Evolutionary conservation across 805 yeast species (phyloP).

Genomic region (Komagataella pastoris): DNA sequence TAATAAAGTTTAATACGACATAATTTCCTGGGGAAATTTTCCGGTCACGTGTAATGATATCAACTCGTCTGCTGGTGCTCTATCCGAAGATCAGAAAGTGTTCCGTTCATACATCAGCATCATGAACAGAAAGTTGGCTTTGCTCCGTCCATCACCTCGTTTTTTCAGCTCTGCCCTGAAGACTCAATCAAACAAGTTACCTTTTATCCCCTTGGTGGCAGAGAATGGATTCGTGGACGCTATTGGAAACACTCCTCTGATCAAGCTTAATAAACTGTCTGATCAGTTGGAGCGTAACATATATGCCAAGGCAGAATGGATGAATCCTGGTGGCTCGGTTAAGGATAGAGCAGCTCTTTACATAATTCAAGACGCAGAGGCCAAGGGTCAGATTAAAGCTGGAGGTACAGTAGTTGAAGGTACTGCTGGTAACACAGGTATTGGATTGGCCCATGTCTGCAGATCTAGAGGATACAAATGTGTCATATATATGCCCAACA

Average conservation of each 20-base stretch:
- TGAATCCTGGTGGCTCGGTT: conserved; percentile 91
- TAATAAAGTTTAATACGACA: not conserved
- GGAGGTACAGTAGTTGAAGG: conserved; percentile 90
- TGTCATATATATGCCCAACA: conserved; percentile 84
- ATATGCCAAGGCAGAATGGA: conserved; percentile 83
- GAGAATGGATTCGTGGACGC: conserved; percentile 66
- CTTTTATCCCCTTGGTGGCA: conserved; percentile 54
- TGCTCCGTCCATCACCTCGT: not conserved
- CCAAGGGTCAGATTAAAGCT: conserved; percentile 43
- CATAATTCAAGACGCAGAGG: conserved; percentile 69
- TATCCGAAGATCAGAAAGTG: not conserved
- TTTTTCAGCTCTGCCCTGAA: not conserved
- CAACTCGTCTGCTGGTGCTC: not conserved
- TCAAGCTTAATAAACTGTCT: conserved; percentile 45
- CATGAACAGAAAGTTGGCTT: not conserved
- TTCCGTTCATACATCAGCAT: not conserved
- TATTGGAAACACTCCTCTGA: conserved; percentile 86
- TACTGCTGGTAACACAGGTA: conserved; percentile 94
- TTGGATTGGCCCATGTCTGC: conserved; percentile 74
- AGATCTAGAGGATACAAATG: conserved; percentile 75
- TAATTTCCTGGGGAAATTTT: not conserved
- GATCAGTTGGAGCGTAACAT: conserved; percentile 55
- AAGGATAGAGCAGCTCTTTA: conserved; percentile 83
- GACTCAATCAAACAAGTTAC: conserved; percentile 10
- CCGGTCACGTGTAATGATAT: not conserved